Base-by-base conservation (phyloP, 306 rosid species). In the Mucuna pruriens region DNA sequence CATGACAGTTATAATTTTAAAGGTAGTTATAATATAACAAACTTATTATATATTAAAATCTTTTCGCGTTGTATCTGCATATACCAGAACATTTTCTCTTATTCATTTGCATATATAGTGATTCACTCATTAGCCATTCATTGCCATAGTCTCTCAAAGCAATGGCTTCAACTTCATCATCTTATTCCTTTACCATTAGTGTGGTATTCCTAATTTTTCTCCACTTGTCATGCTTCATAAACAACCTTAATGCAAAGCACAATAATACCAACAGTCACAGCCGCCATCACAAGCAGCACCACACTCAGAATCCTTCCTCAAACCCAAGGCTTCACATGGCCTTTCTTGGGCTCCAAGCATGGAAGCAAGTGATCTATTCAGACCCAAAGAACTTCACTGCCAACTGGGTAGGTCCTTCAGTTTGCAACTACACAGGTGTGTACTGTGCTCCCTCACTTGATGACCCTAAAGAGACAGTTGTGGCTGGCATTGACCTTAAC, bases 401-500 rank as follows among this genome's bases (percentile, higher is more conserved):
- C 82, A 89, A 84, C 46, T 93, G 99, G 98, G 67, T 84, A 34
- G 99, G 97, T 34, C 96, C 88, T 58, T 88, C 89, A 46, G 98
- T 95, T 51, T 95, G 99, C 82, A 88, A 55, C 85, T 95, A 95
- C 81, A 77, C 11, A 2, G 97, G 99, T 6, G 51, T 95, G 39
- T 95, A 65, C 65, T 95, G 97, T 78, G 84, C 92, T 19, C 91
- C 88, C 6, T 67, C 98, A 29, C 17, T 40, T 10, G 93, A 93
- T 73, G 92, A 91, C 68, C 88, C 94, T n/a, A 71, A 83, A 16
- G 54, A 67, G 33, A 78, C 13, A 23, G 95, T 91, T 76, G 97
- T 93, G 7, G 91, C 98, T 34, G 98, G 97, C 68, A 89, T 95
- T 77, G 97, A 95, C 86, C 91, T 95, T 38, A 95, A 95, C 80